Conservation (phyloP, 1,139 yeast species). For the Yamadazyma diospyri region DNA sequence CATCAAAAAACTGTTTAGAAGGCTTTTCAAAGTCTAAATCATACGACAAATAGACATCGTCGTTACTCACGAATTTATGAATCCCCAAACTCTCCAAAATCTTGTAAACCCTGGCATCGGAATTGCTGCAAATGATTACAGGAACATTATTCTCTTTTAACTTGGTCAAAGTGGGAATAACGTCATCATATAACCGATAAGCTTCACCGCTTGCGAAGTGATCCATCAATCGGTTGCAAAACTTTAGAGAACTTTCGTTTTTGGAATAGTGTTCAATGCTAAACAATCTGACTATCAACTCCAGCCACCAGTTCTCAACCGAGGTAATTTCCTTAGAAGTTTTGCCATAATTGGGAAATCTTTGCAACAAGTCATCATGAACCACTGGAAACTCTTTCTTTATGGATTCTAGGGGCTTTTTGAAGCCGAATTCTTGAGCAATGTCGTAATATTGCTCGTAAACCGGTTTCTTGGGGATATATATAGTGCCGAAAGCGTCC, state of each 20-base stretch:
- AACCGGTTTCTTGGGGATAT: slow-evolving; percentile 54
- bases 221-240: slow-evolving; percentile 39
- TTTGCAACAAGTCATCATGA: slow-evolving; percentile 21
- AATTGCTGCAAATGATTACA: slow-evolving; percentile 53
- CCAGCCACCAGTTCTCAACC: slow-evolving; percentile 58
- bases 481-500: slow-evolving; percentile 67
- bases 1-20: slow-evolving; percentile 40
- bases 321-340: slow-evolving; percentile 17
- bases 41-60: slow-evolving; percentile 49
- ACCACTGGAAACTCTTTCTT: slow-evolving; percentile 26
- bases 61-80: slow-evolving; percentile 31
- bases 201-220: slow-evolving; percentile 51
- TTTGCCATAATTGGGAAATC: slow-evolving; percentile 64
- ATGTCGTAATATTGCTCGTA: slow-evolving; percentile 49
- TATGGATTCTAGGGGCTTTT: slow-evolving; percentile 26
- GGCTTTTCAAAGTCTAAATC: slow-evolving; percentile 56
- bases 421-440: slow-evolving; percentile 43
- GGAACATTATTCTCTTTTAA: slow-evolving; percentile 30
- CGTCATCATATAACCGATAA: slow-evolving; percentile 53
- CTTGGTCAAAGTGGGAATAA: slow-evolving; percentile 40
- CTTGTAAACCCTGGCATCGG: slow-evolving; percentile 49
- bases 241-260: slow-evolving; percentile 17
- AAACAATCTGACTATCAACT: slow-evolving; percentile 44
- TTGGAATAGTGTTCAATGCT: slow-evolving; percentile 21
- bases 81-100: slow-evolving; percentile 47